Conservation (phyloP, 495 filamentous ascomycete species). For the Hypoxylon crocopeplum region DNA sequence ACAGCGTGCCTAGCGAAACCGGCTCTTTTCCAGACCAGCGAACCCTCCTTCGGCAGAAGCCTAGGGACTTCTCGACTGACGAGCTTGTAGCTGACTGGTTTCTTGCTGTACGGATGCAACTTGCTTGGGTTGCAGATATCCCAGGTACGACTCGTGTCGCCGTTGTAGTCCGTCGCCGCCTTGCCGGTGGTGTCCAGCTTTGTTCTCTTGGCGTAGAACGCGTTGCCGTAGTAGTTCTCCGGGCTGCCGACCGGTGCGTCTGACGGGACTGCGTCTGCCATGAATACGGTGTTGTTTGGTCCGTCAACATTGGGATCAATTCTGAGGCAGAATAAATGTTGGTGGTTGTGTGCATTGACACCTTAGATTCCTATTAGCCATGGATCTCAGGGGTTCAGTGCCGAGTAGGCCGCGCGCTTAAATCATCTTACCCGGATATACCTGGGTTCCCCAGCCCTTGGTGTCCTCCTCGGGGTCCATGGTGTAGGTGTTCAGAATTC, state of each 20-base stretch:
- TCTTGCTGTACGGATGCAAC: conserved; percentile 83
- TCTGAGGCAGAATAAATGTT: conserved; percentile 94
- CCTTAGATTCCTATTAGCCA: conserved; percentile 27
- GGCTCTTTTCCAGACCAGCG: conserved; percentile 91
- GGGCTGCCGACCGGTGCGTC: conserved; percentile 74
- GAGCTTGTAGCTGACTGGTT: conserved; percentile 89
- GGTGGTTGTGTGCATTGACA: conserved; percentile 79
- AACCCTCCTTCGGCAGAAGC: conserved; percentile 82
- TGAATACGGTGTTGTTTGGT: conserved; percentile 82
- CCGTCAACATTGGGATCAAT: conserved; percentile 92
- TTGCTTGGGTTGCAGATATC: conserved; percentile 88
- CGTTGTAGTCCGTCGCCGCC: conserved; percentile 81
- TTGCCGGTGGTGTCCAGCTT: conserved; percentile 77
- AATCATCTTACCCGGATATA: conserved; percentile 83
- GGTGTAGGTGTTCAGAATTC: conserved; percentile 92
- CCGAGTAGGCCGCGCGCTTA: conserved; percentile 33
- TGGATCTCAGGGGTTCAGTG: background rate
- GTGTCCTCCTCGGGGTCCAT: conserved; percentile 86
- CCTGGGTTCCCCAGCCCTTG: conserved; percentile 89
- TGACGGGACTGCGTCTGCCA: conserved; percentile 73
- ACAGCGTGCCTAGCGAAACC: conserved; percentile 92
- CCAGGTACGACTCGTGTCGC: conserved; percentile 81
- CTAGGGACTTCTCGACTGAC: conserved; percentile 83
- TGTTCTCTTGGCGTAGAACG: conserved; percentile 90
- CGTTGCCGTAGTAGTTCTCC: conserved; percentile 92